A percentile compares a stretch with the other conserved stretches of the same genome.
phyloP scores from a whole-genome alignment of 768 basidiomycete genomes.

The Pseudohyphozyma bogoriensis region DNA sequence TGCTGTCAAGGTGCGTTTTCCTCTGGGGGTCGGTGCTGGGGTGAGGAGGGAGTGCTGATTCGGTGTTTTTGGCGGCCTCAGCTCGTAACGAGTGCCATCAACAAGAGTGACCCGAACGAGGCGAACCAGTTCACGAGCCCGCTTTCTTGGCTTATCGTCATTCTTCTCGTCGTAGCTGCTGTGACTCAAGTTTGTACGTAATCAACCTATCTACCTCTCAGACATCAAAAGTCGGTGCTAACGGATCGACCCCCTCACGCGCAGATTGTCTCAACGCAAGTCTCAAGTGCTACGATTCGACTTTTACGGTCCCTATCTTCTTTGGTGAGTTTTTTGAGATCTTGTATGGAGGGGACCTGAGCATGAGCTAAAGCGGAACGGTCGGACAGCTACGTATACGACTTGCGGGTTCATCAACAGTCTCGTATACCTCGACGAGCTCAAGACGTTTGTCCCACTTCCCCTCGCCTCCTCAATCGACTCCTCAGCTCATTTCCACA shows the following conservation, averaged over 20 bases:
- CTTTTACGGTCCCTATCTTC: conserved; percentile 81
- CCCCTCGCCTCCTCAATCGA: neutral
- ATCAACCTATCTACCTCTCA: conserved; percentile 49
- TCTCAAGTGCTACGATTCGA: conserved; percentile 32
- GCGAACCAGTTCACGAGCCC: conserved; percentile 25
- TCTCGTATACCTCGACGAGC: conserved; percentile 67
- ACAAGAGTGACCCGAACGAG: conserved; percentile 16
- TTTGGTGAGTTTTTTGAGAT: no score
- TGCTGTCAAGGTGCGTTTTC: conserved; percentile 45
- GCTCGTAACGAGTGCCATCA: conserved; percentile 36
- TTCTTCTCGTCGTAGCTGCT: conserved; percentile 56
- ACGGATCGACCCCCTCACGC: neutral
- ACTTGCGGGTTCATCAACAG: conserved; percentile 51
- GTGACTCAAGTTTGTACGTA: conserved; percentile 79
- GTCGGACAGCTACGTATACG: no score
- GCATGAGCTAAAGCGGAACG: no score
- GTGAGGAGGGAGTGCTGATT: conserved; percentile 39
- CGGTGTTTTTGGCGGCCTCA: conserved; percentile 65
- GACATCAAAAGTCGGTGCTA: neutral
- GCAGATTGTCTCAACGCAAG: conserved; percentile 12
- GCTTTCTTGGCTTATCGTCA: conserved; percentile 50
- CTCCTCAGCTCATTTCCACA: neutral
- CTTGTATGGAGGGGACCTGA: conserved; percentile 39
- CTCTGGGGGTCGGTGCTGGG: conserved; percentile 10
- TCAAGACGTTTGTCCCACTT: conserved; percentile 53